phyloP scores from a whole-genome alignment of 257 asterid species.

The Solanum raphanifolium region DNA sequence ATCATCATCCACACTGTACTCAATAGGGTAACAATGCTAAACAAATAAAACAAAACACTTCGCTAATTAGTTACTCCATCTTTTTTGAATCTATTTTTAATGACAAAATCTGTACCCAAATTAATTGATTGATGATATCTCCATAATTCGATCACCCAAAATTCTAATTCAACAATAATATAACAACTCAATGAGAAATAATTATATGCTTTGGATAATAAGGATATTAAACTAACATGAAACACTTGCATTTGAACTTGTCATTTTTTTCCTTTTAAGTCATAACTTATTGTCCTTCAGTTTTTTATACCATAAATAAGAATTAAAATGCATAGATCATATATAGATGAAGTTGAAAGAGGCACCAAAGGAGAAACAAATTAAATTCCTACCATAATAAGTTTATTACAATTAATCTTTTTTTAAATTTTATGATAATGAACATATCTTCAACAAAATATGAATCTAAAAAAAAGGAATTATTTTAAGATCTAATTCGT shows the following conservation, averaged over 20 bases:
- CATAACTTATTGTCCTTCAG: neutral
- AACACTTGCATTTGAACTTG: neutral
- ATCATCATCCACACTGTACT: neutral
- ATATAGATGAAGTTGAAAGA: neutral
- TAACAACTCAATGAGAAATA: neutral
- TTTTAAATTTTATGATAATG: neutral
- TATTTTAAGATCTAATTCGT: neutral
- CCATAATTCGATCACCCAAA: neutral
- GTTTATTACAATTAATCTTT: neutral
- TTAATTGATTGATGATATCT: neutral
- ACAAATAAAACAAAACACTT: neutral
- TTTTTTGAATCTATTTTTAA: neutral
- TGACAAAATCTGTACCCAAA: neutral
- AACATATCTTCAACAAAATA: neutral
- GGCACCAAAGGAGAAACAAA: neutral
- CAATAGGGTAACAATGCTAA: neutral
- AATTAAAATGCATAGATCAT: neutral
- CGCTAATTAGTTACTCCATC: neutral
- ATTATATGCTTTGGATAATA: neutral
- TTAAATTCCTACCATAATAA: neutral
- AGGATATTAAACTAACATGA: neutral
- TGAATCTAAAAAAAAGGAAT: neutral
- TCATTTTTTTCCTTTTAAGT: neutral
- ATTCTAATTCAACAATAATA: neutral
- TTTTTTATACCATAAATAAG: neutral